Conservation (phyloP, 129 eudicot species). For the Centrapalus pauciflorus region DNA sequence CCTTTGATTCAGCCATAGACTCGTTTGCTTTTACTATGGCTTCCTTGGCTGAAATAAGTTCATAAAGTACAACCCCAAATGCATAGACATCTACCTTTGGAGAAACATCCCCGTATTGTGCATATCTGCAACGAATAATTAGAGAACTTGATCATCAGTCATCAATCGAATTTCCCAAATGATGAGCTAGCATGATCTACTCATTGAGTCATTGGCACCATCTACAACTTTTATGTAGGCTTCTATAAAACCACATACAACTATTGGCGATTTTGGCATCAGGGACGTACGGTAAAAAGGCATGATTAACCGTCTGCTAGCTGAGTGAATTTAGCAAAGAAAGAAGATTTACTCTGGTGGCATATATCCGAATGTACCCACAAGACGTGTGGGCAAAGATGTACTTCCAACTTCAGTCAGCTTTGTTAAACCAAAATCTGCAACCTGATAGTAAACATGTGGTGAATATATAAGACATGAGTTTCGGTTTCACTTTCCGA, state of each 20-base stretch:
- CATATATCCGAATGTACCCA: conserved; percentile 99
- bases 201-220: neutral
- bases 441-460: conserved; percentile 53
- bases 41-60: conserved; percentile 86
- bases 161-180: neutral
- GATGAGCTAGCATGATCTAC: too few species aligned
- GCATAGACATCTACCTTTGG: conserved; percentile 94
- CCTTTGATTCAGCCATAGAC: conserved; percentile 48
- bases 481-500: conserved; percentile 5
- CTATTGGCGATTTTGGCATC: neutral
- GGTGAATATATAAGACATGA: conserved; percentile 6
- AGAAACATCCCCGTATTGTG: conserved; percentile 72
- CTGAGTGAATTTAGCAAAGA: neutral
- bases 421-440: conserved; percentile 94
- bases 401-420: conserved; percentile 77
- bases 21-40: conserved; percentile 70
- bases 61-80: conserved; percentile 92
- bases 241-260: conserved; percentile 13
- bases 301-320: neutral
- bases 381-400: conserved; percentile 78
- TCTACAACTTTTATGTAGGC: conserved; percentile 3
- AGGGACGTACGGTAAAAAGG: neutral
- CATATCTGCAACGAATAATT: conserved; percentile 58
- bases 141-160: neutral
- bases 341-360: conserved; percentile 86